Evolutionary conservation across 768 basidiomycete species (phyloP).

Genomic region (Russula griseocarnosa): DNA sequence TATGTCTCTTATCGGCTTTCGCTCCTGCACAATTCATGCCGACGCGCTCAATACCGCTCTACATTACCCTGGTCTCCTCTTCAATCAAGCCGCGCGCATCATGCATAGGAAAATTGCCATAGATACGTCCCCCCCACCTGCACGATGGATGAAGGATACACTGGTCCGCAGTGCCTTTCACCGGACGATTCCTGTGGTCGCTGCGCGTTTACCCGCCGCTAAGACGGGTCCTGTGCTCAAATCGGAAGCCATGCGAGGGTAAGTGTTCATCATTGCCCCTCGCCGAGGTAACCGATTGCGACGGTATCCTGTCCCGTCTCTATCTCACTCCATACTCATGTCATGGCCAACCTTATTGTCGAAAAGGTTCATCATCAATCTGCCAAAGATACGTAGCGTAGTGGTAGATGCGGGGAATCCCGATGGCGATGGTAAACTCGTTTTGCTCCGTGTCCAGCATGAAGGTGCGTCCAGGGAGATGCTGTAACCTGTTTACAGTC

Average conservation of each 20-base stretch:
- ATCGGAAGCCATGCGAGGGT: slow-evolving; percentile 59
- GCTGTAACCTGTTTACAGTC: too few species aligned
- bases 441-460: slow-evolving; percentile 58
- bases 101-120: slow-evolving; percentile 20
- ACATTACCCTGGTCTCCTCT: neutral
- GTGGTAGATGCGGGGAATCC: slow-evolving; percentile 47
- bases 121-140: slow-evolving; percentile 44
- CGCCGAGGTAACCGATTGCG: neutral
- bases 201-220: slow-evolving; percentile 55
- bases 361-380: slow-evolving; percentile 58
- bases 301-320: neutral
- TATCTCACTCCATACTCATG: neutral
- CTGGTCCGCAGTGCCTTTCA: slow-evolving; percentile 65
- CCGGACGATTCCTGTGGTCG: slow-evolving; percentile 63
- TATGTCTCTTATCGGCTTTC: neutral
- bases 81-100: neutral
- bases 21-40: neutral
- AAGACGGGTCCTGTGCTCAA: slow-evolving; percentile 56
- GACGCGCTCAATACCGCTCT: neutral
- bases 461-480: slow-evolving; percentile 47
- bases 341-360: neutral
- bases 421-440: slow-evolving; percentile 48
- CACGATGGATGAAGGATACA: slow-evolving; percentile 46
- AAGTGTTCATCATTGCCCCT: slow-evolving; percentile 26
- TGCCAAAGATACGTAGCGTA: slow-evolving; percentile 65